Base-by-base conservation (phyloP, 192 early-diverging fungal genomes). In the Coemansia sp. region DNA sequence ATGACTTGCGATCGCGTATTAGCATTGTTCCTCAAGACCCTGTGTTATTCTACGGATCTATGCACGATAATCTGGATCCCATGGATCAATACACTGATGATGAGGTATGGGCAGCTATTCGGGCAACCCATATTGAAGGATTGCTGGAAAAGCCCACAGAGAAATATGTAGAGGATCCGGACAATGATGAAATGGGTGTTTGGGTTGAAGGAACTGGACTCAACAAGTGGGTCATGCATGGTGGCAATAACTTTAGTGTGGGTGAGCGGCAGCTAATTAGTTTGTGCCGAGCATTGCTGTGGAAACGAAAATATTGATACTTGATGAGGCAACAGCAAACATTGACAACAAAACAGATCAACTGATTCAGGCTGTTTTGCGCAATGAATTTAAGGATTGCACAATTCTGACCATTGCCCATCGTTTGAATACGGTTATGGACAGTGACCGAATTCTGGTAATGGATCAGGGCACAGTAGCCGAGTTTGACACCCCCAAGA, bases 271-370 rank as follows among this genome's bases (percentile, higher is more conserved):
- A 93, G 69, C 65, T 85, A 1, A 28, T 87, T 2, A 80, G 78
- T 25, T 48, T 87, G 44, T 77, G 83, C 1, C 61, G 89, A 1
- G 89, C 88, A 1, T 48, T 92, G 14, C 65, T 92, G 8, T 71
- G 87, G 21, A 85, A 84, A 31, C 83, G 87, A 85, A 84, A 22
- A 81, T 94, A 42, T 60, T 94, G 57, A 75, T 94, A 11, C 76
- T 94, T 60, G 92, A 94, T 60, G 92, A 94, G 70, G 91, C 83
- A 5, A 85, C 83, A 21, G 85, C 85, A 47, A 84, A 81, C 49
- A 71, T 87, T 11, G 85, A 87, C 53, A 40, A 71, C 17, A 68
- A 75, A 12, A 85, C 85, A 11, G 87, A 89, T 59, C 62, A 57
- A 21, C 25, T 83, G 59, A 90, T 94, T 40, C 91, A 90, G 57